phyloP scores from a whole-genome alignment of 768 basidiomycete species.

The Lactarius hengduanensis region DNA sequence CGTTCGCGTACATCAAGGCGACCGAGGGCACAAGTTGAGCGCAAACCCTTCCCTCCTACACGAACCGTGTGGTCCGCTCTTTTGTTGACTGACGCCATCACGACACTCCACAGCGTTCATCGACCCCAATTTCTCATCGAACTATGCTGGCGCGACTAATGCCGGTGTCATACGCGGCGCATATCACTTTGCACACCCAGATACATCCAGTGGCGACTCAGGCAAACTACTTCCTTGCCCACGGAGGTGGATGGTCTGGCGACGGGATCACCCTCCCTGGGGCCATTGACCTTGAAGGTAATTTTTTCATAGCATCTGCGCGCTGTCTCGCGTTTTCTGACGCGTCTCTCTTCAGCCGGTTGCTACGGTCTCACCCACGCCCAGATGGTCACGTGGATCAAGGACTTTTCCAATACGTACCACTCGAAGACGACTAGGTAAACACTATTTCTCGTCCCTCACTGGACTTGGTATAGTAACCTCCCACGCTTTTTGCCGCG shows the following conservation, averaged over 20 bases:
- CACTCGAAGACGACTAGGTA: conserved; percentile 48
- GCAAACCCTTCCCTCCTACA: not conserved
- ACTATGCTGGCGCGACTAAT: conserved; percentile 57
- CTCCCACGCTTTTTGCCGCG: conserved; percentile 29
- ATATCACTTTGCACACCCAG: conserved; percentile 62
- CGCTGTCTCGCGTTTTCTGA: not conserved
- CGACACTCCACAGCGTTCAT: conserved; percentile 36
- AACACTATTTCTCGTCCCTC: conserved; percentile 6
- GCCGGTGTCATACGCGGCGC: conserved; percentile 56
- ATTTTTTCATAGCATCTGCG: too few species aligned
- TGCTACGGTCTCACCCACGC: conserved; percentile 56
- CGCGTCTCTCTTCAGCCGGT: conserved; percentile 37
- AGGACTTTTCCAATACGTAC: conserved; percentile 58
- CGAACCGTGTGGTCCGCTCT: not conserved
- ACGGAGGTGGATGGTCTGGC: conserved; percentile 33
- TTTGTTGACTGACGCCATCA: not conserved
- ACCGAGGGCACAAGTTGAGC: conserved; percentile 56
- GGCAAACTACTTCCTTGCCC: conserved; percentile 54
- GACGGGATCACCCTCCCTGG: conserved; percentile 13
- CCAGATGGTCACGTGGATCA: conserved; percentile 60
- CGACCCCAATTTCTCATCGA: conserved; percentile 44
- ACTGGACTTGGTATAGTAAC: not conserved
- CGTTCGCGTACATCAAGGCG: conserved; percentile 65
- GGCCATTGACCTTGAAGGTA: conserved; percentile 16
- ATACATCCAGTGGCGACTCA: conserved; percentile 53